Conservation (phyloP, 1,284 basidiomycete species). For the Agroathelia rolfsii region DNA sequence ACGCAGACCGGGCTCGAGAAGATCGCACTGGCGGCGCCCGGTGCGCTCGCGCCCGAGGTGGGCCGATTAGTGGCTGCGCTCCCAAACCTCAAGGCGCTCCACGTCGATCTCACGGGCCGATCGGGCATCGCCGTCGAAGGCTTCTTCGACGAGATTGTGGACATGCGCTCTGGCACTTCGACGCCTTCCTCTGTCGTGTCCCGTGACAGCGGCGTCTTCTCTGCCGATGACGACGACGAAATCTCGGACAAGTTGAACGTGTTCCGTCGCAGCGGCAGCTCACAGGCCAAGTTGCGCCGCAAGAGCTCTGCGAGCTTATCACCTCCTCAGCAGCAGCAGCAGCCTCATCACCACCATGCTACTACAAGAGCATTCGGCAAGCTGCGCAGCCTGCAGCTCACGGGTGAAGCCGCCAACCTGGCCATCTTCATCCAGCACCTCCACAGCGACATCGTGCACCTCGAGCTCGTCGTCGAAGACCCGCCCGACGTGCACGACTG, state of each 20-base stretch:
- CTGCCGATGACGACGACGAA: constrained; percentile 60
- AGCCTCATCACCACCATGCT: too few species aligned
- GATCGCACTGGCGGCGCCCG: constrained; percentile 57
- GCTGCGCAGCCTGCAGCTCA: constrained; percentile 51
- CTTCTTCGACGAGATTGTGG: constrained; percentile 60
- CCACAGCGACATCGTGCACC: constrained; percentile 43
- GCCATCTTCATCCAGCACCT: constrained; percentile 61
- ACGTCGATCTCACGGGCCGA: constrained; percentile 60
- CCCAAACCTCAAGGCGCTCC: constrained; percentile 46
- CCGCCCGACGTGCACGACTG: constrained; percentile 63
- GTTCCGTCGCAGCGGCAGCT: too few species aligned
- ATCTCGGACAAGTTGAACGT: too few species aligned
- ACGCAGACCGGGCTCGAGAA: constrained; percentile 51
- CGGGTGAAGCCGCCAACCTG: constrained; percentile 57
- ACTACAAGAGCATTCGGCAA: constrained; percentile 51
- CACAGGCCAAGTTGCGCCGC: too few species aligned
- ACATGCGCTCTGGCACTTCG: constrained; percentile 52
- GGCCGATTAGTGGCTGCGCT: constrained; percentile 60
- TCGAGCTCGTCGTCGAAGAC: constrained; percentile 69
- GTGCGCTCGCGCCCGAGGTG: constrained; percentile 53
- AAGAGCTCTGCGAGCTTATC: constrained; percentile 55
- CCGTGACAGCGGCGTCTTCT: constrained; percentile 67
- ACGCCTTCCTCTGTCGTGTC: constrained; percentile 56
- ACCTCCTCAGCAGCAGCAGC: constrained; percentile 36
- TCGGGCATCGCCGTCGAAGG: constrained; percentile 59